Percentiles rank a stretch among this genome's conserved stretches.
Conservation (phyloP, 2,329 filamentous ascomycete genomes). For the Pestalotiopsis sp. region DNA sequence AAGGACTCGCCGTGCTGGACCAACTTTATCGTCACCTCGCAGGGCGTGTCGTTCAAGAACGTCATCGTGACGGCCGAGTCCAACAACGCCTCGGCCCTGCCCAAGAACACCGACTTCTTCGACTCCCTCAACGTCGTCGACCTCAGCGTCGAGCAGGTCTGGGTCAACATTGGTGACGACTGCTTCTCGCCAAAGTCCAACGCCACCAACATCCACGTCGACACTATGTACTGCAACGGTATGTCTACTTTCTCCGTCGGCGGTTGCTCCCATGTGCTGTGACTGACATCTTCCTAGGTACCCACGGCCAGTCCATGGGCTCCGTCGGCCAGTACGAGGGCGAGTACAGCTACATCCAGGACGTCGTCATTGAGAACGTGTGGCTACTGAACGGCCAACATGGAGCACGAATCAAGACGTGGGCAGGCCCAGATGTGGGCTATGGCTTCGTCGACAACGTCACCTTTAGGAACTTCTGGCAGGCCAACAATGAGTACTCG, state of each 20-base stretch:
- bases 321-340: constrained; percentile 59
- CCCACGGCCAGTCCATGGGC: constrained; percentile 59
- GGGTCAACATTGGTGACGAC: constrained; percentile 59
- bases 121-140: constrained; percentile 60
- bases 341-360: constrained; percentile 55
- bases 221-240: constrained; percentile 62
- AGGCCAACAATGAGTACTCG: constrained; percentile 59
- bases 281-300: constrained; percentile 28
- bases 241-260: not conserved
- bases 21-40: constrained; percentile 60
- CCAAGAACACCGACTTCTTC: constrained; percentile 66
- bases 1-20: constrained; percentile 66
- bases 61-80: constrained; percentile 56
- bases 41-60: constrained; percentile 55
- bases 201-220: constrained; percentile 57
- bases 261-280: no score
- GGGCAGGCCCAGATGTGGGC: constrained; percentile 59
- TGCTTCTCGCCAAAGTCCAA: constrained; percentile 65
- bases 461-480: constrained; percentile 60
- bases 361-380: constrained; percentile 61
- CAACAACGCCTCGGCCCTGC: constrained; percentile 42
- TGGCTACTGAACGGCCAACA: constrained; percentile 54
- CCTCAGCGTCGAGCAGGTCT: constrained; percentile 50
- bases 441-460: constrained; percentile 64
- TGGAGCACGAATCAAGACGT: constrained; percentile 61